Percentiles rank a stretch among this genome's conserved stretches.
Conservation (phyloP, 768 basidiomycete genomes). For the Dendrothele bispora region DNA sequence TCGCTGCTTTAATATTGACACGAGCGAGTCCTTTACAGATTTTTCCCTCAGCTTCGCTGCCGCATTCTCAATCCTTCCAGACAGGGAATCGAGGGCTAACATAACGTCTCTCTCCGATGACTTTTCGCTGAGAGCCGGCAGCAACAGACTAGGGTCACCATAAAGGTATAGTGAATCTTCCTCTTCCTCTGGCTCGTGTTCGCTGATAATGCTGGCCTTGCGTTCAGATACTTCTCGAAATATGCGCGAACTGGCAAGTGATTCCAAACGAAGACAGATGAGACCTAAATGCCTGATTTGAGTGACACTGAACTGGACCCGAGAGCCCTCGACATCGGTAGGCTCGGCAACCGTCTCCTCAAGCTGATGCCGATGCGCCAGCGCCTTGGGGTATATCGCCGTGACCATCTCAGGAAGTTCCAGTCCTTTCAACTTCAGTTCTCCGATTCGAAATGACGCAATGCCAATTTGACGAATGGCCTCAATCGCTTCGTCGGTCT, state of each 20-base stretch:
- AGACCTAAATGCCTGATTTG: conserved; percentile 74
- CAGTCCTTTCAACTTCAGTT: conserved; percentile 91
- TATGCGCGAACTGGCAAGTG: conserved; percentile 61
- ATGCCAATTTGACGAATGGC: conserved; percentile 75
- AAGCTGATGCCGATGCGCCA: conserved; percentile 70
- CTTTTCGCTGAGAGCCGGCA: conserved; percentile 43
- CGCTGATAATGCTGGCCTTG: conserved; percentile 46
- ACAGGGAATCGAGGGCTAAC: conserved; percentile 5
- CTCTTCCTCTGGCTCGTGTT: conserved; percentile 21
- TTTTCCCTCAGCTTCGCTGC: conserved; percentile 15
- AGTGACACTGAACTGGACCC: conserved; percentile 67
- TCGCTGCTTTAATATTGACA: conserved; percentile 3
- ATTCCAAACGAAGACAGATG: conserved; percentile 78
- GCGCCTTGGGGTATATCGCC: conserved; percentile 74
- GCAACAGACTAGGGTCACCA: conserved; percentile 60
- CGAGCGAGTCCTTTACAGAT: conserved; percentile 6
- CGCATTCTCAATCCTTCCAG: conserved; percentile 9
- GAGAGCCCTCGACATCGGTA: conserved; percentile 40
- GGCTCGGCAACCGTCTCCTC: conserved; percentile 34
- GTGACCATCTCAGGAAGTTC: conserved; percentile 89
- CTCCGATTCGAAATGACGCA: conserved; percentile 74
- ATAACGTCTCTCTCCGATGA: conserved; percentile 9
- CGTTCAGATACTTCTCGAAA: conserved; percentile 49
- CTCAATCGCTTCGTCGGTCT: conserved; percentile 64
- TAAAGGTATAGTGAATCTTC: conserved; percentile 40